Evolutionary conservation across 2,329 filamentous ascomycete species (phyloP), one percentile per base, ranked within the genome.

Genomic region (Elsinoe necatrix): DNA sequence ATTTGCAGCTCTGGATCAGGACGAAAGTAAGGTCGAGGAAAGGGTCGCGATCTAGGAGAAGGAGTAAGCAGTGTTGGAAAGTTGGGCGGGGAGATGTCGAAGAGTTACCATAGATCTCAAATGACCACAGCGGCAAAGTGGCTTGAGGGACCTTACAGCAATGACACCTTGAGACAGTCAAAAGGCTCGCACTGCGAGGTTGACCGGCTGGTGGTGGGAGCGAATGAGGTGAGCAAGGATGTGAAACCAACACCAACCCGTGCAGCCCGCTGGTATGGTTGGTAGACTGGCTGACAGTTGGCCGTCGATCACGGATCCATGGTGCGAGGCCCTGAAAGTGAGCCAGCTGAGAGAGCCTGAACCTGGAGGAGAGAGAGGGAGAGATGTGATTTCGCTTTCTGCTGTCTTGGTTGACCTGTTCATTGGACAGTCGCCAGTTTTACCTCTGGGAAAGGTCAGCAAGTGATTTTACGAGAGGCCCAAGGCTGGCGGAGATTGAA

Each of bases 181-280:
- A 31, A 50, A 52, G 48, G 48, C 48, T 37, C 31, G 48, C 31
- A 37, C 31, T n/a, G 12, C 29, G 25, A 52, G 29, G 29, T 52
- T 25, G 48, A 35, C 48, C 48, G 48, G 48, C 48, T 52, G 48
- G 12, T 21, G 31, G 14, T 23, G 34, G 8, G 48, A 39, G 48
- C 48, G 48, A 52, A 52, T 52, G 48, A 52, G 48, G 34, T 39
- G 48, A 52, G 31, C 48, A 52, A 52, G 48, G 25, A 52, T 27
- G 48, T 31, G 48, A 39, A 52, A 52, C 48, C 48, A 52, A 52
- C 48, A 52, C 48, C 29, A 52, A 35, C 48, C 29, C 48, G 3
- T n/a, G 29, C 48, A 52, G 48, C 48, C 48, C 48, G 20, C 31
- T 37, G 16, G 25, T 50, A 39, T 52, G 48, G 48, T 52, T 35